phyloP scores from a whole-genome alignment of 495 filamentous ascomycete species.

The Penicillium waksmanii region DNA sequence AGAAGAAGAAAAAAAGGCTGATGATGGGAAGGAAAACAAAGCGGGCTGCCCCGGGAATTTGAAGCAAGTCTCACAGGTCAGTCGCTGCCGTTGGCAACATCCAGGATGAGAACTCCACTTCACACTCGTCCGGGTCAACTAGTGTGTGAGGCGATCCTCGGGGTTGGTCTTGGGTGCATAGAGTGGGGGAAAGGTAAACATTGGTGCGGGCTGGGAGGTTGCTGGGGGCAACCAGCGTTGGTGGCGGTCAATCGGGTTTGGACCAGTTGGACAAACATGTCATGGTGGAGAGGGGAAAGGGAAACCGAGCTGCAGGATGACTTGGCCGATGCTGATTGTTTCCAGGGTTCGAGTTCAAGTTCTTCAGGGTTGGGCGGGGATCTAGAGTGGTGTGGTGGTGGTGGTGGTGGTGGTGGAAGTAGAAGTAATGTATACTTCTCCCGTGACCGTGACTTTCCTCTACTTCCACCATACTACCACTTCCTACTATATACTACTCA shows the following conservation, averaged over 20 bases:
- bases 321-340: background rate
- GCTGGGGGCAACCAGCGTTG: constrained; percentile 42
- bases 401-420: background rate
- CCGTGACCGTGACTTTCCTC: too few relatives aligned
- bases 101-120: constrained; percentile 35
- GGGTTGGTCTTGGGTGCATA: constrained; percentile 27
- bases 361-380: background rate
- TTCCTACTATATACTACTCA: too few relatives aligned
- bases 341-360: background rate
- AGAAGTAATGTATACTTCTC: too few relatives aligned
- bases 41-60: constrained; percentile 35
- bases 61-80: constrained; percentile 27
- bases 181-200: constrained; percentile 42
- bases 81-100: constrained; percentile 35
- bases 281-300: constrained; percentile 8
- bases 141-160: constrained; percentile 32
- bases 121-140: constrained; percentile 18
- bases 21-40: constrained; percentile 28
- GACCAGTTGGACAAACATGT: constrained; percentile 6
- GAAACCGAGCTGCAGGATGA: background rate
- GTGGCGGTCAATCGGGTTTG: constrained; percentile 27
- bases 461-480: too few relatives aligned
- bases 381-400: background rate
- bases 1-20: constrained; percentile 25
- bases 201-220: constrained; percentile 38